Evolutionary conservation across 108 stramenopile genomes (phyloP), one percentile per base, ranked within the genome.

Genomic region (Epipyxis sp.): DNA sequence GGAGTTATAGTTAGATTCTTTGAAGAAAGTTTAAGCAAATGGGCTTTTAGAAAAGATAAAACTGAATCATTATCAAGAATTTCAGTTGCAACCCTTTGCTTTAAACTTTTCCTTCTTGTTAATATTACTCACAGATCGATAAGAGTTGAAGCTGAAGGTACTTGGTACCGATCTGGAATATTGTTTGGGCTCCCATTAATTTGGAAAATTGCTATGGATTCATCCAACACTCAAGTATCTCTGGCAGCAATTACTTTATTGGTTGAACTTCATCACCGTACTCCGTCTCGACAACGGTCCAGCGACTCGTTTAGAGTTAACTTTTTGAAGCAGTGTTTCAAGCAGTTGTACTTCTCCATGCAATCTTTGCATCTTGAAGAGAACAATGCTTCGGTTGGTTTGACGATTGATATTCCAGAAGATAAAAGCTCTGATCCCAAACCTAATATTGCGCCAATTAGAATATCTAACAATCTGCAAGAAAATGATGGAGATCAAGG

Each of bases 191-290:
- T 74, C 6, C 27, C 46, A 10, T 27, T 74, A 6, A 3, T 74
- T 42, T 74, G 71, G 71, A 39, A 42, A 29, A 35, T 74, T 3
- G 71, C 71, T 10, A 13, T 74, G 34, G 71, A 74, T 25, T 13
- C 71, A 6, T 6, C 40, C 27, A 6, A 74, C 27, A 13, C 6
- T 10, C 41, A 32, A 6, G 71, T 74, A 13, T 25, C 44, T 74
- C 10, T 32, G 6, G 32, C 35, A 32, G n/a, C 32, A 30, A 42
- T 42, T 16, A 54, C 40, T 13, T 39, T 74, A 42, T 74, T 74
- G 25, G 50, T 74, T 25, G 71, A 74, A 42, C 71, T 74, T 46
- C 71, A 74, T 34, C 71, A 74, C 43, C 71, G 71, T 10, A 74
- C 6, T 34, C 27, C 71, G 3, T 6, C 3, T 10, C 40, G 42